These are phyloP conservation scores for Scopulariopsis brevicaulis DNA, from an alignment of 2,329 filamentous ascomycete genomes.

Conservation along the genomic window DNA sequence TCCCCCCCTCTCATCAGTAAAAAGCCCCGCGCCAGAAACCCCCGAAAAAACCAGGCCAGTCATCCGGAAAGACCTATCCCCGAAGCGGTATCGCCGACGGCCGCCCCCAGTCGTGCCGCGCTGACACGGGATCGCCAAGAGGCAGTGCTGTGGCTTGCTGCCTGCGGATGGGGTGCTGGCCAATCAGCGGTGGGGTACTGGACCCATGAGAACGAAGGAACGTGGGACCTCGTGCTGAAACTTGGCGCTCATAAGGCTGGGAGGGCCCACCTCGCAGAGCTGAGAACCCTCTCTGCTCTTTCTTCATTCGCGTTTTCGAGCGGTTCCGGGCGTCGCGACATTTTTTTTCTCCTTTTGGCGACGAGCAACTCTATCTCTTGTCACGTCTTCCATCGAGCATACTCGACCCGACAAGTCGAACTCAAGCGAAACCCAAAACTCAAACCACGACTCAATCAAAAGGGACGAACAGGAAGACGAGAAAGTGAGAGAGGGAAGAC, in stretches of 20 bases:
- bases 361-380: too few species aligned
- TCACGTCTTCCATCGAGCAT: too few species aligned
- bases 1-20: too few species aligned
- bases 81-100: too few species aligned
- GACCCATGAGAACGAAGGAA: background rate
- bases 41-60: background rate
- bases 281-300: background rate
- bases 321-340: too few species aligned
- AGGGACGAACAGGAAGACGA: background rate
- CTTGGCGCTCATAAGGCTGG: background rate
- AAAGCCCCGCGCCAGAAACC: background rate
- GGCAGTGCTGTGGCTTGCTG: background rate
- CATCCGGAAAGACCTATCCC: too few species aligned
- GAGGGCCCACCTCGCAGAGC: background rate
- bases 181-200: background rate
- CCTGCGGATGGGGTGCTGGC: background rate
- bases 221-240: background rate
- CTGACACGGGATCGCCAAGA: background rate
- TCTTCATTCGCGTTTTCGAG: too few species aligned
- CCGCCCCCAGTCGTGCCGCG: background rate
- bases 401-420: too few species aligned
- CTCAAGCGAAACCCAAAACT: too few species aligned
- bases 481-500: background rate
- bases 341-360: too few species aligned
- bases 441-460: background rate